A percentile compares a stretch with the other conserved stretches of the same genome.
Evolutionary conservation across 169 alveolate genomes (phyloP).

Genomic region (Cryptosporidium ubiquitum): DNA sequence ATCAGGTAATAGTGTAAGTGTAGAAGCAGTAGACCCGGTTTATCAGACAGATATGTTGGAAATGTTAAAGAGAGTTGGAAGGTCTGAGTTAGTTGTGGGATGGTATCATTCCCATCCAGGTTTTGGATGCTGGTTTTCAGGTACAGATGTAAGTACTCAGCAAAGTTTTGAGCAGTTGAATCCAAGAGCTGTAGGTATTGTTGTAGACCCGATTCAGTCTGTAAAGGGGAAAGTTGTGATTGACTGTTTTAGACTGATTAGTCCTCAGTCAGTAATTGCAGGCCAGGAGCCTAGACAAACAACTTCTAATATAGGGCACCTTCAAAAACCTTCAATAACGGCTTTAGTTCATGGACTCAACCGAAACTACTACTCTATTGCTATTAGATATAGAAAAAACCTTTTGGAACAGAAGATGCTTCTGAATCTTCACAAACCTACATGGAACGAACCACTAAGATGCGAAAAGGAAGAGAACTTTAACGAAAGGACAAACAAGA

Average conservation of each 20-base stretch:
- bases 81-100: conserved; percentile 93
- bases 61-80: conserved; percentile 97
- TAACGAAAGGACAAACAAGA: conserved; percentile 75
- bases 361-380: conserved; percentile 97
- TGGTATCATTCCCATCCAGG: conserved; percentile 99
- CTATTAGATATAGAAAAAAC: conserved; percentile 96
- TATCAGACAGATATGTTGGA: conserved; percentile 99
- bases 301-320: conserved; percentile 97
- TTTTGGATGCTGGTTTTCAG: conserved; percentile 99
- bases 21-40: conserved; percentile 99
- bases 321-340: conserved; percentile 89
- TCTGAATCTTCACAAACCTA: conserved; percentile 93
- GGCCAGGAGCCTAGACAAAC: conserved; percentile 99
- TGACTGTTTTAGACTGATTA: conserved; percentile 98
- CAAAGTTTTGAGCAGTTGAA: conserved; percentile 98
- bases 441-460: conserved; percentile 94
- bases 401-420: conserved; percentile 97
- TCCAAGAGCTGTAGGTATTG: conserved; percentile 99
- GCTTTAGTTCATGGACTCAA: conserved; percentile 96
- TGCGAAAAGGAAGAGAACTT: conserved; percentile 41
- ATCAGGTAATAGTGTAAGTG: conserved; percentile 97
- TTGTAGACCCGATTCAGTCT: conserved; percentile 99
- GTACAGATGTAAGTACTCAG: conserved; percentile 98
- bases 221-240: conserved; percentile 98
- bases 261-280: conserved; percentile 92